Evolutionary conservation across 1,284 basidiomycete species (phyloP), one percentile per base, ranked within the genome.

Genomic region (Sutorius eximius): DNA sequence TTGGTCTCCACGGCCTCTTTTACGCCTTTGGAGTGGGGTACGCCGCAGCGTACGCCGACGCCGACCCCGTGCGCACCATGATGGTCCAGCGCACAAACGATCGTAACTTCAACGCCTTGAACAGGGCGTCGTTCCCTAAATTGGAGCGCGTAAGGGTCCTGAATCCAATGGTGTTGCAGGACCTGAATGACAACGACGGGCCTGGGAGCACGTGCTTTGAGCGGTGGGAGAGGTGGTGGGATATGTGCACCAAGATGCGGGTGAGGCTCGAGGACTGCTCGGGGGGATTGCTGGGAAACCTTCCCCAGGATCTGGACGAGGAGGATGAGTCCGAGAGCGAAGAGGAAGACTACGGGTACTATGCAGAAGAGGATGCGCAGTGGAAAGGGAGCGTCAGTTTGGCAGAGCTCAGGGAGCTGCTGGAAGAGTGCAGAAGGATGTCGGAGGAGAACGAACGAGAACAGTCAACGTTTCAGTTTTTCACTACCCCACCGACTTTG

Each of bases 141-240:
- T 70, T 90, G 40, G 72, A 77, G 56, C 73, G 79, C 16, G 75
- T 89, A 32, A 76, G 87, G 29, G 78, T 82, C 18, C 66, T 89
- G 53, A 85, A 77, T 57, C 68, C 79, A 32, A 73, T 69, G 6
- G 70, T 89, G 63, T 66, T 90, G 42, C 69, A 72, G 20, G 82
- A 83, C 48, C 69, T 90, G 47, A 83, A 88, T 52, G 70, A 73
- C 22, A 78, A 76, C 29, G 69, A 81, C 40, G 77, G 81, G 0
- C 80, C 80, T 2, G 70, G 69, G 61, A 45, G 45, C 69, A 36
- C 74, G 70, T 13, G 82, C 77, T 51, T 77, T 74, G 75, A 79
- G 52, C 71, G 88, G n/a, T 90, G 86, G 83, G 82, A 83, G 62
- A 72, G 76, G 45, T 90, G 87, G 88, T 86, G 81, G 78, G 74